Percentiles rank a stretch among this genome's conserved stretches.
Conservation (phyloP, 2,329 filamentous ascomycete species). For the Trichoderma aggressivum region DNA sequence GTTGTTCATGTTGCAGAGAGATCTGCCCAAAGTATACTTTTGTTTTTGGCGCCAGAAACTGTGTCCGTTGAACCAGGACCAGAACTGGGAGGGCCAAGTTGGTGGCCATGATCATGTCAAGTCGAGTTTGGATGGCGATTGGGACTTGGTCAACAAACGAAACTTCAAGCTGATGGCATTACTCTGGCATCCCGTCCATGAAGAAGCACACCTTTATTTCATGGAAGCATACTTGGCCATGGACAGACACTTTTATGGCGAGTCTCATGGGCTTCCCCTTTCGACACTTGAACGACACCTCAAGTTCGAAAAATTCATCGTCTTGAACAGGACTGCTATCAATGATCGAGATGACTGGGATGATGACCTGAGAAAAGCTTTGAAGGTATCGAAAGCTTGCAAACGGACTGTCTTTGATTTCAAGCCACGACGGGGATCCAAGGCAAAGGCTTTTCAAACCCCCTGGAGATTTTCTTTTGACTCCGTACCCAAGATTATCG, state of each 20-base stretch:
- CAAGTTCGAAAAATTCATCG: neutral
- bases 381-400: neutral
- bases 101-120: neutral
- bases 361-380: neutral
- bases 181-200: neutral
- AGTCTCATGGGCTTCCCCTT: neutral
- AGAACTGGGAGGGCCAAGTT: neutral
- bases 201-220: neutral
- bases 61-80: neutral
- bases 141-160: neutral
- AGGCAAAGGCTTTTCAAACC: neutral
- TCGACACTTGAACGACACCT: neutral
- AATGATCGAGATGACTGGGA: neutral
- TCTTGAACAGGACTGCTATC: neutral
- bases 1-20: neutral
- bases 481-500: neutral
- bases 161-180: neutral
- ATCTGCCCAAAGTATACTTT: neutral
- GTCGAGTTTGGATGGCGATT: neutral
- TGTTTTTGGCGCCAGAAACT: neutral
- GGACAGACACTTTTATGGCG: neutral
- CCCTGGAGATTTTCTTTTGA: neutral
- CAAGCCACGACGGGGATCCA: neutral
- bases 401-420: neutral
- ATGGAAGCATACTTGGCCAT: neutral